phyloP scores from a whole-genome alignment of 306 rosid genomes.

The Lupinus albus region DNA sequence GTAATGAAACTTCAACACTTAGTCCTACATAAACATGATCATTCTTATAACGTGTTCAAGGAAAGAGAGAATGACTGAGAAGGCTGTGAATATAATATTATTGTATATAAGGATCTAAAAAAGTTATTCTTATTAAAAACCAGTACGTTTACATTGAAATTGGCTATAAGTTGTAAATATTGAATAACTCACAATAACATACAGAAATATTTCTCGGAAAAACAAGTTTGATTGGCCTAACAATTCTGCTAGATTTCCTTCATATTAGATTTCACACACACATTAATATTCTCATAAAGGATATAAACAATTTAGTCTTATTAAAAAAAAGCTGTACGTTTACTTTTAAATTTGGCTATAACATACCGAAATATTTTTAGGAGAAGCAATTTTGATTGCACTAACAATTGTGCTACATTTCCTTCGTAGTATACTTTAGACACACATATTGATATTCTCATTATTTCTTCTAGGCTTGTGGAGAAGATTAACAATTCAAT shows the following conservation, averaged over 20 bases:
- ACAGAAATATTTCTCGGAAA: constrained; percentile 2
- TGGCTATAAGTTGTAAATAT: no score
- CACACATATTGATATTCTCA: constrained; percentile 33
- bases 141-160: no score
- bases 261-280: constrained; percentile 26
- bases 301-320: no score
- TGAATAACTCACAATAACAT: no score
- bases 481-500: constrained; percentile 92
- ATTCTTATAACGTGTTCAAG: constrained; percentile 30
- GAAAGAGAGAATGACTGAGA: constrained; percentile 24
- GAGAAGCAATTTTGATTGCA: constrained; percentile 14
- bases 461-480: constrained; percentile 72
- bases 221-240: constrained; percentile 16
- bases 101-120: not conserved
- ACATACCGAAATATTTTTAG: constrained; percentile 1
- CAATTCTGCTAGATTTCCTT: constrained; percentile 22
- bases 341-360: not conserved
- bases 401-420: constrained; percentile 24
- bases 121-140: no score
- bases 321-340: no score
- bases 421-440: constrained; percentile 27
- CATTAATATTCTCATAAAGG: constrained; percentile 38
- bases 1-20: constrained; percentile 54
- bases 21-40: constrained; percentile 20
- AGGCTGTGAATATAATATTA: constrained; percentile 7